Evolutionary conservation across 2,329 filamentous ascomycete genomes (phyloP).

Genomic region (Penicillium sumatraense): DNA sequence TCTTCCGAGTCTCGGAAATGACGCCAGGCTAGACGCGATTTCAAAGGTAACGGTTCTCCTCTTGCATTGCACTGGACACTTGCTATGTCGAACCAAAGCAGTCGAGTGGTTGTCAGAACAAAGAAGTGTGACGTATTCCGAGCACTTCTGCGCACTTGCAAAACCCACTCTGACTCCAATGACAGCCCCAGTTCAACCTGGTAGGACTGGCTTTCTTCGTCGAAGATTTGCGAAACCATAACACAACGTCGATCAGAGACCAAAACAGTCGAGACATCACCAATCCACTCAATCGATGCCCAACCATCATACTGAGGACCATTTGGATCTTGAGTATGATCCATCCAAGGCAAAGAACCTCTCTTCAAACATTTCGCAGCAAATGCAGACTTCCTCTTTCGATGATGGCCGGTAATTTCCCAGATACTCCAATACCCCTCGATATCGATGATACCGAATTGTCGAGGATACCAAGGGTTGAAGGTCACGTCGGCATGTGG

Average conservation of each 20-base stretch:
- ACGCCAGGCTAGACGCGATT: conserved; percentile 52
- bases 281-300: conserved; percentile 48
- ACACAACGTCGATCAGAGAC: conserved; percentile 55
- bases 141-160: conserved; percentile 56
- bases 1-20: conserved; percentile 62
- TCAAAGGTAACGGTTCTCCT: conserved; percentile 34
- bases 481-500: conserved; percentile 61
- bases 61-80: conserved; percentile 25
- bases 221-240: conserved; percentile 41
- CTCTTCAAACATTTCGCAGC: conserved; percentile 30
- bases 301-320: conserved; percentile 46
- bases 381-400: conserved; percentile 31
- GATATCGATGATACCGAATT: conserved; percentile 61
- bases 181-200: conserved; percentile 42
- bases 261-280: conserved; percentile 48
- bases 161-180: conserved; percentile 55
- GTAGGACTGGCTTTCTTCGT: conserved; percentile 29
- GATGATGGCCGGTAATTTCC: conserved; percentile 44
- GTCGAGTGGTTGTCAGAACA: conserved; percentile 57
- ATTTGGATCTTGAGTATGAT: conserved; percentile 10
- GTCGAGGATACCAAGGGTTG: conserved; percentile 63
- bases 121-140: conserved; percentile 50
- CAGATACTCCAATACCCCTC: conserved; percentile 59
- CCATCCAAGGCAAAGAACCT: conserved; percentile 36
- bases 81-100: conserved; percentile 52